These are phyloP conservation scores for Eimeria tenella DNA, from an alignment of 169 alveolate species.

Conservation along the genomic window DNA sequence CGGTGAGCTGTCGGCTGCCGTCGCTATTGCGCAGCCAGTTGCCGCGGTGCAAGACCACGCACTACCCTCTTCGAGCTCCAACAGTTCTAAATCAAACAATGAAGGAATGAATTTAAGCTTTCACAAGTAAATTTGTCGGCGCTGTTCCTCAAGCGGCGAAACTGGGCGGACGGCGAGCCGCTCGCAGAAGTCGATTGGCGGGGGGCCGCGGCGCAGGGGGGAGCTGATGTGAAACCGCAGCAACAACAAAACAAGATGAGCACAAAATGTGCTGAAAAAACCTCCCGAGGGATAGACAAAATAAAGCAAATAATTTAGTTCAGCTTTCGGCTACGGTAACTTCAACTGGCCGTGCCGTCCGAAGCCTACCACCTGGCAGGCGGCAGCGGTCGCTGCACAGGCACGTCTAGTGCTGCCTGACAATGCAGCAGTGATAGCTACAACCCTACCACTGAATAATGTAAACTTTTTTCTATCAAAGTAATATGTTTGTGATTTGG, in stretches of 20 bases:
- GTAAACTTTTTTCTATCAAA: background rate
- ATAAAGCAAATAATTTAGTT: background rate
- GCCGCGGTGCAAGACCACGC: conserved; percentile 23
- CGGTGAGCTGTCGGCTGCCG: conserved; percentile 27
- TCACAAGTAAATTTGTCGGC: background rate
- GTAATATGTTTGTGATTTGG: no score
- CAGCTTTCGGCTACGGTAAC: background rate
- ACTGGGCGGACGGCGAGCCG: conserved; percentile 4
- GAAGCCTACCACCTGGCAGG: background rate
- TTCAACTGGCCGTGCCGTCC: background rate
- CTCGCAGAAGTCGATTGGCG: conserved; percentile 11
- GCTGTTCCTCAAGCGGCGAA: background rate
- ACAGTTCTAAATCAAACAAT: background rate
- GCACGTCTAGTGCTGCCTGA: background rate
- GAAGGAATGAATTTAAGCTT: background rate
- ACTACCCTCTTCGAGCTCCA: background rate
- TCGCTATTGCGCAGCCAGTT: background rate
- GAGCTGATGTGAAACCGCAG: background rate
- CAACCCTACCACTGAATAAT: background rate
- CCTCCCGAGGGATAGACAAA: conserved; percentile 29
- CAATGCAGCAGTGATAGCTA: conserved; percentile 18
- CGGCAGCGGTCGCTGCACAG: conserved; percentile 11
- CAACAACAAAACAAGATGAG: conserved; percentile 18
- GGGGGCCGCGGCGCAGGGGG: background rate
- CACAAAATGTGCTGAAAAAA: background rate